Evolutionary conservation across 1,284 basidiomycete species (phyloP), one percentile per base, ranked within the genome.

Genomic region (Pyrrhoderma lamaoense): DNA sequence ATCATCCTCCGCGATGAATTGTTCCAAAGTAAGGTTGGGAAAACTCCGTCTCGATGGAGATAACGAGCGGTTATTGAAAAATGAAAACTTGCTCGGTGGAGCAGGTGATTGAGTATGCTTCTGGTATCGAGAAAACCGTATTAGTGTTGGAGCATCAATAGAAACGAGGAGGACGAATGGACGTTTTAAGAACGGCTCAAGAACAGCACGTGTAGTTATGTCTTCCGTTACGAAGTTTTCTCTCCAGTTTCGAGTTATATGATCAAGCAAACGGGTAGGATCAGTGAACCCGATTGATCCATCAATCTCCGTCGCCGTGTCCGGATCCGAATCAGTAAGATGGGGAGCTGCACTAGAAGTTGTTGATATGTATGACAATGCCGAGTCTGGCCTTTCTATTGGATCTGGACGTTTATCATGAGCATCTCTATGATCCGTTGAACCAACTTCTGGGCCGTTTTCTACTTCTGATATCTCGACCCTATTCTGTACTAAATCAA

Each of bases 141-240:
- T 66, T 22, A 83, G 64, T 21, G 95, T 61, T 0, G 94, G 93
- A 0, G 89, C 94, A 55, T 97, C 91, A n/a, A 95, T 76, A 43
- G 73, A 78, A 36, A 97, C 70, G 27, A 97, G 76, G 61, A 97
- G 70, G 64, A 97, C 93, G 65, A 93, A 98, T 0, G 95, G 95
- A 8, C 96, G 75, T 63, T 86, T 93, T 36, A 82, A 66, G 62
- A 97, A 98, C 42, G 75, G 69, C 52, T 75, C 74, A 38, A 94
- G 73, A 14, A 82, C 61, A n/a, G 80, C 73, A 25, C 68, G 68
- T 0, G 77, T 80, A 45, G 65, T 63, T 18, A 97, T 66, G 61
- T 91, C 87, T 4, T 76, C 74, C 0, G 93, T 96, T 25, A 98
- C 93, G 61, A 87, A 91, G 58, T 88, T 70, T 2, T 72, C 65